Evolutionary conservation across 2,329 filamentous ascomycete genomes (phyloP).

Genomic region (Huntiella moniliformis): DNA sequence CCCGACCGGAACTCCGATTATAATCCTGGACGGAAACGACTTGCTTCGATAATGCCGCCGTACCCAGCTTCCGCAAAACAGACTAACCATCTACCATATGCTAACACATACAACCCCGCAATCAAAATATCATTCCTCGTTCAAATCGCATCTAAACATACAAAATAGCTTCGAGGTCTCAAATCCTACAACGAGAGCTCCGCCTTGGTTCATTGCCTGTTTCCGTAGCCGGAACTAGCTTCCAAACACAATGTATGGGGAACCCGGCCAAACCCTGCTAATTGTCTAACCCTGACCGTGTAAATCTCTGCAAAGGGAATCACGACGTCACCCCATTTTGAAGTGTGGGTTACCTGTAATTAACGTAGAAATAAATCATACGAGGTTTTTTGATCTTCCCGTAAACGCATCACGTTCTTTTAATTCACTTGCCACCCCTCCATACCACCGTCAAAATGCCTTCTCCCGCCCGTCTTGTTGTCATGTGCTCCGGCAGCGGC

Average conservation of each 20-base stretch:
- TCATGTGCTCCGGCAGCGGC: conserved; percentile 56
- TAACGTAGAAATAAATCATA: neutral
- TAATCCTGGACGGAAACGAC: no score
- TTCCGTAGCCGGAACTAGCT: conserved; percentile 1
- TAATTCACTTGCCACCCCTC: neutral
- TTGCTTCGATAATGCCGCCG: neutral
- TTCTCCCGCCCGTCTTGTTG: conserved; percentile 33
- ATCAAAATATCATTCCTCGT: no score
- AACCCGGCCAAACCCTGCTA: neutral
- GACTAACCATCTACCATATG: neutral
- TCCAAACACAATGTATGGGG: no score
- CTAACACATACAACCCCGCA: neutral
- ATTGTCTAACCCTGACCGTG: conserved; percentile 1
- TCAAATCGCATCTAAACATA: no score
- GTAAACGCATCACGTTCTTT: neutral
- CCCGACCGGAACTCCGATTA: no score
- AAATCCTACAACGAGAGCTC: neutral
- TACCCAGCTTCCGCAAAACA: neutral
- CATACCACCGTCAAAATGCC: conserved; percentile 1
- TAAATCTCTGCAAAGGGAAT: conserved; percentile 5
- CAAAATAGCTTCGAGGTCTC: neutral
- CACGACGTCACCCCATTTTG: neutral
- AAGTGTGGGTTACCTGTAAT: neutral
- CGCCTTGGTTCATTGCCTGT: neutral
- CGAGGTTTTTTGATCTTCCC: neutral